Evolutionary conservation across 2,329 filamentous ascomycete genomes (phyloP), one percentile per base, ranked within the genome.

Genomic region (Sclerotinia nivalis): DNA sequence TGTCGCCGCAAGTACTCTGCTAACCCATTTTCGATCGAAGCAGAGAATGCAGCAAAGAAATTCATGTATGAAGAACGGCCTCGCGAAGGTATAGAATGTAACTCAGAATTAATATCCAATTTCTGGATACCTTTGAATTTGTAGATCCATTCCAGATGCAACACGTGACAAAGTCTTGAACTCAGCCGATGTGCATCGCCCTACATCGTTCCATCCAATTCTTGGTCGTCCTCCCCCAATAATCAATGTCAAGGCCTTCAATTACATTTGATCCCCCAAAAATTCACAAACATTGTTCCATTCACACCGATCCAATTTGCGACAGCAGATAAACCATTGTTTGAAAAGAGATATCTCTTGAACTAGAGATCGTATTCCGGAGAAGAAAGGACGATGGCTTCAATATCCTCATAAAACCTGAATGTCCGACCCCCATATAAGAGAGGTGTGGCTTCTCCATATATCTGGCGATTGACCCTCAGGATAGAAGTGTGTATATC

Each of bases 351-450:
- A 81, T 15, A 90, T 78, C 49, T 82, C 81, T 43, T 81, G 80
- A 70, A 90, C 78, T 60, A 84, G 79, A 13, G 78, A 76, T 47
- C 85, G 81, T 2, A 84, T 83, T 25, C 77, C 87, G 45, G 81
- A 80, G 52, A 90, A 80, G 76, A 90, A 90, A 0, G 87, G 0
- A 84, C 82, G 8, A 88, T 82, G 22, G 87, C 86, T 77, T 90
- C 88, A 72, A 90, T 81, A 77, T 87, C 82, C 61, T 82, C 82
- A 71, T 84, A 85, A 76, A 90, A 90, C 74, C 86, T 84, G 77
- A 90, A 89, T 0, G 80, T 80, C 76, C 88, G 86, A 69, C 77
- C 80, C 10, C 80, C 81, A 77, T 90, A 90, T 4, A 90, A 80
- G 22, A 87, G 76, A 70, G 84, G 81, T 5, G 84, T 80, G n/a